Evolutionary conservation across 176 grass and related monocot species (phyloP), one percentile per base, ranked within the genome.

Genomic region (Musa acuminata): DNA sequence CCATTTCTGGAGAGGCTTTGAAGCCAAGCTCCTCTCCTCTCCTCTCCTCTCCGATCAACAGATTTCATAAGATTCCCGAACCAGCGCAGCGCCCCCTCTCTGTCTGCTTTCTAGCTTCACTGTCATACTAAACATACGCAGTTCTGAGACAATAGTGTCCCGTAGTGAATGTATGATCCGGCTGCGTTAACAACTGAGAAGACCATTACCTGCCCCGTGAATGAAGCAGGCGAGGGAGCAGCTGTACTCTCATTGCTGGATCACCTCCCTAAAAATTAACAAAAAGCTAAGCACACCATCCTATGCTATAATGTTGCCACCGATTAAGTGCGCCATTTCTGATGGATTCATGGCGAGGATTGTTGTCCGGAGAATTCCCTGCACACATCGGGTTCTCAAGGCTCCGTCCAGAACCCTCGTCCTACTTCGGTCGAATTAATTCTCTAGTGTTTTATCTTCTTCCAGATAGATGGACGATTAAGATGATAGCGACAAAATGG

Each of bases 131-230:
- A 16, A 16, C 54, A 55, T 55, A 16, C 54, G 52, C 52, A 60
- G 57, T 60, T 60, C 57, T 60, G 57, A 60, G 17, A 60, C 57
- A 60, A 60, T 60, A 60, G 57, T 60, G 57, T 60, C 57, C 16
- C 57, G 17, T 60, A 60, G 57, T 60, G 57, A 60, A n/a, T 60
- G 57, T 60, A 60, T 60, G 57, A 60, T 60, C 57, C 57, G 17
- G 57, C 57, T 60, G 17, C 57, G n/a, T 60, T 60, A 43, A 19
- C 57, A 60, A 60, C 57, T 60, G 57, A 60, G 17, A 60, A 60
- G 17, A 60, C 8, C 17, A 7, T n/a, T 20, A 60, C 57, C 57
- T 60, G 57, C 17, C 57, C 57, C 35, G 35, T 43, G 35, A 43
- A n/a, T 60, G 57, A 60, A 19, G 57, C 57, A 60, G 57, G n/a